These are phyloP conservation scores for Cucumis cinereus DNA, from an alignment of 306 rosid genomes.

Conservation along the genomic window DNA sequence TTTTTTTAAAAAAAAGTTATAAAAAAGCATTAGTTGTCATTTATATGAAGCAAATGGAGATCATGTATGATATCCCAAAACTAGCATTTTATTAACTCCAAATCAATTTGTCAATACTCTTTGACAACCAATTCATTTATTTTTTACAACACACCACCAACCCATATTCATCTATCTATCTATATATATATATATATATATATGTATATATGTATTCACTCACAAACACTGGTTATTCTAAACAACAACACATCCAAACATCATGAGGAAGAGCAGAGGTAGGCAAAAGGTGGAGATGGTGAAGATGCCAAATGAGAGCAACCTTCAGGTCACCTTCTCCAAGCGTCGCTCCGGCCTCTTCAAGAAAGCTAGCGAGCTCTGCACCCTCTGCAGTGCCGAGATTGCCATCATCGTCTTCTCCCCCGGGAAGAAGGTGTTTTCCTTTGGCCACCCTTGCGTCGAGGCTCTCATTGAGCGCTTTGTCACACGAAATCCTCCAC, in stretches of 20 bases:
- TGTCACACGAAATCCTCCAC: slow-evolving; percentile 13
- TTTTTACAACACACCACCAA: neutral
- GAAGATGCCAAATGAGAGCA: slow-evolving; percentile 34
- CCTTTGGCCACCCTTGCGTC: slow-evolving; percentile 44
- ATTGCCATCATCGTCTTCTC: slow-evolving; percentile 45
- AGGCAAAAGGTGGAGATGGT: slow-evolving; percentile 47
- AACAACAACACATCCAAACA: neutral
- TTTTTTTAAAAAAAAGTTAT: too few species aligned
- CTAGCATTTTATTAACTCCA: slow-evolving; percentile 5
- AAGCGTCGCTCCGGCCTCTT: slow-evolving; percentile 48
- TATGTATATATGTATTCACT: too few species aligned
- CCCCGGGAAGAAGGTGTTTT: slow-evolving; percentile 37
- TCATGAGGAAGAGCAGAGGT: slow-evolving; percentile 28
- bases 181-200: neutral
- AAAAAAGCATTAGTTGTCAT: neutral
- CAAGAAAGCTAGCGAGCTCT: slow-evolving; percentile 52
- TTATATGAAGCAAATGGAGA: neutral
- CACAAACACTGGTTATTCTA: too few species aligned
- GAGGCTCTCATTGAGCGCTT: slow-evolving; percentile 18
- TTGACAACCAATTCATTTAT: slow-evolving; percentile 6
- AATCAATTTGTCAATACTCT: neutral
- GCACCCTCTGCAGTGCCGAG: slow-evolving; percentile 37
- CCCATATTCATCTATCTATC: neutral
- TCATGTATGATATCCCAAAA: neutral
- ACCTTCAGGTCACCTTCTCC: slow-evolving; percentile 49